Percentiles rank a stretch among this genome's conserved stretches.
Conservation (phyloP, 1,284 basidiomycete genomes). For the Tranzscheliella williamsii region DNA sequence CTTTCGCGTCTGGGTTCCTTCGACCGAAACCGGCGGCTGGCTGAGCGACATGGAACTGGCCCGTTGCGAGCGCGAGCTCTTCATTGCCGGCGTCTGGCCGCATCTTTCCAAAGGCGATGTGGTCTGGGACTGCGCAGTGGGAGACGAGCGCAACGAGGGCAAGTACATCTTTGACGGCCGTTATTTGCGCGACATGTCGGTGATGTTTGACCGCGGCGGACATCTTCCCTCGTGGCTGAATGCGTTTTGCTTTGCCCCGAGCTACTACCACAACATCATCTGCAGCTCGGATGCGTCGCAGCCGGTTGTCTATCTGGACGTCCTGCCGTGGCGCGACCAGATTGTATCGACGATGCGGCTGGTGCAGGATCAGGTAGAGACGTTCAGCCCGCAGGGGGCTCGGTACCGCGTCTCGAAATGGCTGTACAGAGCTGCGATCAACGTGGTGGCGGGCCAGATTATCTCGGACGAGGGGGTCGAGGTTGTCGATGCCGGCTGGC, state of each 20-base stretch:
- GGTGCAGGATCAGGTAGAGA: constrained; percentile 61
- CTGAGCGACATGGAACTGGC: constrained; percentile 51
- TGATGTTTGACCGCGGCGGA: constrained; percentile 58
- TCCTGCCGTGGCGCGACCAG: constrained; percentile 56
- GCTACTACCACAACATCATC: constrained; percentile 62
- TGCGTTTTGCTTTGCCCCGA: constrained; percentile 58
- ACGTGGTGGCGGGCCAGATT: constrained; percentile 40
- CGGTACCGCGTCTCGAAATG: constrained; percentile 61
- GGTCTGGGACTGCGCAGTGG: constrained; percentile 60
- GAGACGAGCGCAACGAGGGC: constrained; percentile 49
- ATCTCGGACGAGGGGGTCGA: constrained; percentile 39
- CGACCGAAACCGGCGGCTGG: constrained; percentile 39
- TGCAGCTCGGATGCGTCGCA: constrained; percentile 37
- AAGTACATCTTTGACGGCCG: constrained; percentile 62
- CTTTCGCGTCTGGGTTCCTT: constrained; percentile 62
- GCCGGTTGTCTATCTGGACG: constrained; percentile 55
- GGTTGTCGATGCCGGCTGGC: constrained; percentile 42
- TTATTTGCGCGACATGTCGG: constrained; percentile 57
- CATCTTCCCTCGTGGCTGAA: constrained; percentile 62
- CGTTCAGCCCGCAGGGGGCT: constrained; percentile 57
- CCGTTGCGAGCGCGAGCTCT: constrained; percentile 56
- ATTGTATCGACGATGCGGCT: constrained; percentile 59
- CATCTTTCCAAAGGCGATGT: constrained; percentile 60
- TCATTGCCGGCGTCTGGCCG: constrained; percentile 58
- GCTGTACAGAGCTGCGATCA: constrained; percentile 61